phyloP scores from a whole-genome alignment of 805 yeast species.

The Hanseniaspora pseudoguilliermondii region DNA sequence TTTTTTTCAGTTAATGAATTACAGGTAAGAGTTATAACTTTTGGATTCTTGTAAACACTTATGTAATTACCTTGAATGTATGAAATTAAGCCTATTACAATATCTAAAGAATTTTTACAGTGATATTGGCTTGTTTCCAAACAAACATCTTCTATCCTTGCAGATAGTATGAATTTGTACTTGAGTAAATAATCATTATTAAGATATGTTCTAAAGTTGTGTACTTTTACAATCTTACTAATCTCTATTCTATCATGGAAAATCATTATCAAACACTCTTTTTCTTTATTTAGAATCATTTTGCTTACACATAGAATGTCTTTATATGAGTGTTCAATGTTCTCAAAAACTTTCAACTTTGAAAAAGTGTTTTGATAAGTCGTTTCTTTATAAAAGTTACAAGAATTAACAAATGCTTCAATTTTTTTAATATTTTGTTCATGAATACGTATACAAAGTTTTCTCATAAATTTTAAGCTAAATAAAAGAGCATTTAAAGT shows the following conservation, averaged over 20 bases:
- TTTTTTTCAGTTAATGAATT: background rate
- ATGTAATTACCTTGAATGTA: background rate
- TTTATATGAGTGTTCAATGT: background rate
- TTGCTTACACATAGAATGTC: background rate
- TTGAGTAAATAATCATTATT: background rate
- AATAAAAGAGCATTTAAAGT: background rate
- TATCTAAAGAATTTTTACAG: background rate
- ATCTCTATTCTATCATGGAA: conserved; percentile 2
- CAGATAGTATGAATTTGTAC: background rate
- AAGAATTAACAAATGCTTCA: background rate
- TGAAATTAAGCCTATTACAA: background rate
- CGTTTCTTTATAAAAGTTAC: background rate
- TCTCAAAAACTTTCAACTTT: background rate
- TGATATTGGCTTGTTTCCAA: background rate
- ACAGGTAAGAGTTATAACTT: background rate
- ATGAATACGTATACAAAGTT: background rate
- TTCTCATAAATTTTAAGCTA: background rate
- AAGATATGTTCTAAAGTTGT: background rate
- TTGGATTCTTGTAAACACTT: background rate
- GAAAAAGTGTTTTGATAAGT: background rate
- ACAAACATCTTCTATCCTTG: conserved; percentile 1
- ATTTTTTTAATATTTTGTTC: background rate
- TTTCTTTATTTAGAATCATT: background rate
- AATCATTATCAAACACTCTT: background rate
- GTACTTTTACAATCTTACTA: background rate